phyloP scores from a whole-genome alignment of 768 basidiomycete genomes.

The Gloeostereum incarnatum region DNA sequence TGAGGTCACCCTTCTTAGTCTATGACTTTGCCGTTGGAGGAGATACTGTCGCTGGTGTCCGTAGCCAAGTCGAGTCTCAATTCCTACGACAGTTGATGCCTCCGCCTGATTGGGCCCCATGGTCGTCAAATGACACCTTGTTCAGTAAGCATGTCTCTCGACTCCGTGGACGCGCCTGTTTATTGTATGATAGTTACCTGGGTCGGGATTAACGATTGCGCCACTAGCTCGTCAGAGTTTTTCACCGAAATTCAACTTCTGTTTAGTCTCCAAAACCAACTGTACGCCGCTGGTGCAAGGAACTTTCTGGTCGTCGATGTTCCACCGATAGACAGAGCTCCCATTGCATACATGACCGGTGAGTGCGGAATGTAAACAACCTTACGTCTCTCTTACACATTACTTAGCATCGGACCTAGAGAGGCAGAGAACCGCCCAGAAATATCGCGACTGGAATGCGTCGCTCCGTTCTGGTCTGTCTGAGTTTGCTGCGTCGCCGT shows the following conservation, averaged over 20 bases:
- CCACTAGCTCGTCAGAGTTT: slow-evolving; percentile 20
- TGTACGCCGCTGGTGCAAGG: slow-evolving; percentile 40
- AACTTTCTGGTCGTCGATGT: slow-evolving; percentile 40
- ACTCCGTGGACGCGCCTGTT: not conserved
- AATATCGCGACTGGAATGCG: slow-evolving; percentile 33
- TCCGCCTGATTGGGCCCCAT: slow-evolving; percentile 26
- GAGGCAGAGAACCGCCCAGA: slow-evolving; percentile 4
- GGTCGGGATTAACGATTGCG: slow-evolving; percentile 64
- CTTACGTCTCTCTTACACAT: not conserved
- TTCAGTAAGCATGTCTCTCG: slow-evolving; percentile 27
- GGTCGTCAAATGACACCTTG: slow-evolving; percentile 31
- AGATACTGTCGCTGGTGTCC: slow-evolving; percentile 30
- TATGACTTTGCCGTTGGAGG: slow-evolving; percentile 54
- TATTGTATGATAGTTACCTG: slow-evolving; percentile 36
- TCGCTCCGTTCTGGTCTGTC: slow-evolving; percentile 19
- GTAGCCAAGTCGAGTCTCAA: slow-evolving; percentile 23
- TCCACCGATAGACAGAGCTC: slow-evolving; percentile 32
- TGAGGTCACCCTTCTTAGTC: slow-evolving; percentile 30
- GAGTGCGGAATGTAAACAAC: not conserved
- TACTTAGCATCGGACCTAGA: not conserved
- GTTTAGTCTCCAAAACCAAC: slow-evolving; percentile 32
- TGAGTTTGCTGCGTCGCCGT: slow-evolving; percentile 27
- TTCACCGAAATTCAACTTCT: slow-evolving; percentile 12
- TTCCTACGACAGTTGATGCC: slow-evolving; percentile 30
- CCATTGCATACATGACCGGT: slow-evolving; percentile 6